Base-by-base conservation (phyloP, 352 stramenopile species). In the Phytophthora foliorum region DNA sequence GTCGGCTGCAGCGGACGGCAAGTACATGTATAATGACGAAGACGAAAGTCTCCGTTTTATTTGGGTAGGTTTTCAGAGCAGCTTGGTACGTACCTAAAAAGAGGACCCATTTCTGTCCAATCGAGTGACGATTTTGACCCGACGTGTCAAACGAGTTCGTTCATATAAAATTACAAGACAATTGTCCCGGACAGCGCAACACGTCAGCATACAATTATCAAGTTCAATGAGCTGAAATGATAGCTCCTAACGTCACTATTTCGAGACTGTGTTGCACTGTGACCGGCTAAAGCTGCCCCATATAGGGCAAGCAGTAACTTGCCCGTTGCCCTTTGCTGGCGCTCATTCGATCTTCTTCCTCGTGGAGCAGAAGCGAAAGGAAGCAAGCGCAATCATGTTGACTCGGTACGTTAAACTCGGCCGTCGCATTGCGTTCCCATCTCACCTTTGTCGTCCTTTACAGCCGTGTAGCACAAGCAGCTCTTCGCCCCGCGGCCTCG, bases 271-370 rank as follows among this genome's bases (percentile, higher is more conserved):
- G 41, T 16, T 7, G 4, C 3, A 1, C n/a, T 48, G 41, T 14
- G 41, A 16, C 41, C 41, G n/a, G n/a, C 24, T 25, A 25, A 16
- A 10, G n/a, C 7, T 27, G 41, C 19, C 41, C 19, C 41, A 29
- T 27, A 17, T 48, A 48, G 17, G 17, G 32, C 32, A 38, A 38
- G 32, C 14, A 41, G 39, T 6, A 63, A 39, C 21, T 57, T 45
- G 50, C 27, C 31, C 5, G 29, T n/a, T 38, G 4, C 14, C 17
- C 38, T 32, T 17, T 32, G 10, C 11, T 36, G 46, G 25, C 16
- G 53, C 41, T 49, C 62, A 69, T 59, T 65, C 54, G 19, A 32
- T 31, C 25, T 70, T 70, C 32, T 49, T 42, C 53, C 53, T 53
- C n/a, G 45, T 49, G 16, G 34, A 57, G 22, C 25, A 31, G 14